Evolutionary conservation across 2,329 filamentous ascomycete species (phyloP).

Genomic region (Metarhizium robertsii): DNA sequence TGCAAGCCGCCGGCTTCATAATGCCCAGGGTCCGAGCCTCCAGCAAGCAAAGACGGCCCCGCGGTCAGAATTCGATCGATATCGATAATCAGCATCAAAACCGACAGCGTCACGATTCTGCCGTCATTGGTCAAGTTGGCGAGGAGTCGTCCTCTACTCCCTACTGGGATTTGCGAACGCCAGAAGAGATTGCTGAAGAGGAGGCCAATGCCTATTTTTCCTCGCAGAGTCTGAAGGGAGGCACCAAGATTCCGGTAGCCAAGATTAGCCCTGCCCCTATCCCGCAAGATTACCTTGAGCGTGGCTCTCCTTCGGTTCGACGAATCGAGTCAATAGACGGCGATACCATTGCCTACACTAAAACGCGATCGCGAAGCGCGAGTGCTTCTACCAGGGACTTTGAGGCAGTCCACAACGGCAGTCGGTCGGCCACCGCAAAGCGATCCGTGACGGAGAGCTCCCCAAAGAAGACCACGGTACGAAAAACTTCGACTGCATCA

Average conservation of each 20-base stretch:
- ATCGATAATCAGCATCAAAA: conserved; percentile 3
- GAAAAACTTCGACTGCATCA: conserved; percentile 35
- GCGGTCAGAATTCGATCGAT: conserved; percentile 8
- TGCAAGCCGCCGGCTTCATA: conserved; percentile 67
- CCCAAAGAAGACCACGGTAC: conserved; percentile 39
- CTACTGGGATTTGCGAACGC: conserved; percentile 63
- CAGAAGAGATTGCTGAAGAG: conserved; percentile 66
- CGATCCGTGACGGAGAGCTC: conserved; percentile 40
- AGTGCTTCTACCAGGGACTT: conserved; percentile 42
- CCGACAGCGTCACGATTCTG: conserved; percentile 37
- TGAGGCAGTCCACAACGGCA: conserved; percentile 9
- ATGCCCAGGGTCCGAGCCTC: conserved; percentile 44
- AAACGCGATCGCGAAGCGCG: conserved; percentile 60
- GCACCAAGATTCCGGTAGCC: conserved; percentile 79
- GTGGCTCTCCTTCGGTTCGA: conserved; percentile 59
- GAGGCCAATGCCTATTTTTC: conserved; percentile 42
- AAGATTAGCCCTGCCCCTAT: conserved; percentile 72
- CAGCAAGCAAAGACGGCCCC: conserved; percentile 33
- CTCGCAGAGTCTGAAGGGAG: conserved; percentile 46
- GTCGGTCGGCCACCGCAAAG: conserved; percentile 22
- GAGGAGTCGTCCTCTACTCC: conserved; percentile 27
- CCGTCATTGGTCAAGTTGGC: conserved; percentile 20
- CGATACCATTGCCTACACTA: conserved; percentile 48
- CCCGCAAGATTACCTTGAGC: conserved; percentile 60
- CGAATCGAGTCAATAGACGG: conserved; percentile 48